These are phyloP conservation scores for Cladosporium colombiae DNA, from an alignment of 2,329 filamentous ascomycete genomes.

Conservation along the genomic window DNA sequence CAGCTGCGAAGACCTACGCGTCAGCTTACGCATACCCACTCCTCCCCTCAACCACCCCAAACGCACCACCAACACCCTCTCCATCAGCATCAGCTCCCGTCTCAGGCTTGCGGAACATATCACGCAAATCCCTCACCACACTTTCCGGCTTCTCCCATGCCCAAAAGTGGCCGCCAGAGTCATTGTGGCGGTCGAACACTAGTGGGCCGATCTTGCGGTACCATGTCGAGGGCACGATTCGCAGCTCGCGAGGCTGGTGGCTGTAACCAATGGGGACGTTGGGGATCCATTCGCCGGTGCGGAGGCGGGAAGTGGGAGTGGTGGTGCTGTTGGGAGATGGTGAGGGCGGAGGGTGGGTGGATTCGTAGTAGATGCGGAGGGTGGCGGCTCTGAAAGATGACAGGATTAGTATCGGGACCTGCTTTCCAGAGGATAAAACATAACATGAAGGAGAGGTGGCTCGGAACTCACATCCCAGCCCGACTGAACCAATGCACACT, in stretches of 20 bases:
- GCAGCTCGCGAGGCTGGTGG: slow-evolving; percentile 16
- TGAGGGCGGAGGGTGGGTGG: slow-evolving; percentile 5
- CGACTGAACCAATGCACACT: slow-evolving; percentile 18
- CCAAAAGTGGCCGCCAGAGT: slow-evolving; percentile 13
- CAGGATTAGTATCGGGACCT: background rate
- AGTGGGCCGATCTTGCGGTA: slow-evolving; percentile 12
- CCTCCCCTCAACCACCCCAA: slow-evolving; percentile 12
- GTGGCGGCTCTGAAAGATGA: slow-evolving; percentile 2
- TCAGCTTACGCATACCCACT: background rate
- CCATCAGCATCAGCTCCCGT: slow-evolving; percentile 3
- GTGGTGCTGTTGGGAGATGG: background rate
- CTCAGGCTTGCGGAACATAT: slow-evolving; percentile 15
- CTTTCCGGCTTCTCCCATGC: slow-evolving; percentile 16
- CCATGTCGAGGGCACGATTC: slow-evolving; percentile 17
- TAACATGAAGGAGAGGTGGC: background rate
- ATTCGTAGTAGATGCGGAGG: slow-evolving; percentile 21
- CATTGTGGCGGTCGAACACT: slow-evolving; percentile 16
- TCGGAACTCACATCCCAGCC: slow-evolving; percentile 12
- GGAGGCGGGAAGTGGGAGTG: background rate
- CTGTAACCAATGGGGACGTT: slow-evolving; percentile 13
- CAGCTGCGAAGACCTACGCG: too few relatives aligned
- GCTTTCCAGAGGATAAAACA: background rate
- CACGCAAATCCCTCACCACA: slow-evolving; percentile 16
- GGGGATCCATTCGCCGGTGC: slow-evolving; percentile 14
- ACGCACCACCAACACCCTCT: slow-evolving; percentile 11